Conservation (phyloP, 176 grass and related monocot genomes). For the Secale cereale region DNA sequence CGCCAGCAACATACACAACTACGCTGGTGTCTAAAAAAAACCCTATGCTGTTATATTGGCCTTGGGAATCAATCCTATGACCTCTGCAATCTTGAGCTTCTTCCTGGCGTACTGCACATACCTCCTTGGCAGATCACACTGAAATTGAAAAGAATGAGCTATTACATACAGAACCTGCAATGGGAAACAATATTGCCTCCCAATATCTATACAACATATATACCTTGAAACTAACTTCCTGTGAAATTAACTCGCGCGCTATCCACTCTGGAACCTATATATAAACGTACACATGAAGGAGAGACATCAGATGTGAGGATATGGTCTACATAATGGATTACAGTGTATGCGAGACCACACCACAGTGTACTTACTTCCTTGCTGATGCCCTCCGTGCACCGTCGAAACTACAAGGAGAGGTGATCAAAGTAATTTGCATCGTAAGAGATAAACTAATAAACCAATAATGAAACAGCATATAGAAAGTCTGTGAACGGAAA, state of each 20-base stretch:
- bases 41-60: too few relatives aligned
- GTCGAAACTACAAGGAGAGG: not conserved
- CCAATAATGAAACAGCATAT: not conserved
- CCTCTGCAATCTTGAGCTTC: slow-evolving; percentile 3
- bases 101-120: not conserved
- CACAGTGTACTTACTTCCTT: not conserved
- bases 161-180: not conserved
- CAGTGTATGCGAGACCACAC: not conserved
- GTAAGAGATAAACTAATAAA: not conserved
- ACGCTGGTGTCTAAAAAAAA: too few relatives aligned
- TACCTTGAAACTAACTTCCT: not conserved
- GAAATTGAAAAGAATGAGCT: not conserved
- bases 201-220: not conserved
- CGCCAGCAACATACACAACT: not conserved
- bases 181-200: not conserved
- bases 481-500: not conserved
- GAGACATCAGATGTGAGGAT: not conserved
- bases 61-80: not conserved
- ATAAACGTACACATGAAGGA: not conserved
- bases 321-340: not conserved
- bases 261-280: not conserved
- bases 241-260: not conserved
- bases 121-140: not conserved
- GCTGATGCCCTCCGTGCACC: not conserved
- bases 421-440: not conserved